Percentiles rank a stretch among this genome's conserved stretches.
Conservation (phyloP, 208 protist genomes). For the Wallacemonas sp. region DNA sequence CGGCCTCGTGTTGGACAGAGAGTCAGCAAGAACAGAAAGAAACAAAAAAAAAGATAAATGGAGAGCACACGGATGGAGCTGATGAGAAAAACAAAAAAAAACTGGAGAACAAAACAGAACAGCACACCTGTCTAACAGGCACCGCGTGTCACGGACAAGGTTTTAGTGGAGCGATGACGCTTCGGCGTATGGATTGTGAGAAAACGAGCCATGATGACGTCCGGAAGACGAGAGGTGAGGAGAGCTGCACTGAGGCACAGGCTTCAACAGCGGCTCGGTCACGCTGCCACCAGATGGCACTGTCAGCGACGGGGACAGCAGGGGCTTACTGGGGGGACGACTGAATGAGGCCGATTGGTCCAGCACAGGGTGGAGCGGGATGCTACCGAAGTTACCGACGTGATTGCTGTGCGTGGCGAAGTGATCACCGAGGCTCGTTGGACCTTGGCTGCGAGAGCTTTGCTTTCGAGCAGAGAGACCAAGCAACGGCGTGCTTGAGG, state of each 20-base stretch:
- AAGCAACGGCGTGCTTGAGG: background rate
- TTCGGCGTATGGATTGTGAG: conserved; percentile 79
- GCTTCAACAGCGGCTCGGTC: conserved; percentile 27
- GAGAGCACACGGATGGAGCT: background rate
- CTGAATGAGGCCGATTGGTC: conserved; percentile 7
- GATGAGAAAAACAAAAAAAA: background rate
- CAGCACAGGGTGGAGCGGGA: background rate
- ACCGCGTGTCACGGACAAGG: no score
- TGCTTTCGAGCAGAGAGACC: background rate
- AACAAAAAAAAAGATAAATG: conserved; percentile 14
- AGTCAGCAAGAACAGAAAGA: background rate
- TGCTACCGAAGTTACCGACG: background rate
- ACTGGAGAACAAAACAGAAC: background rate
- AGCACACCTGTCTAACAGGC: no score
- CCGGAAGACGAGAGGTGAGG: conserved; percentile 1
- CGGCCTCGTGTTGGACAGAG: no score
- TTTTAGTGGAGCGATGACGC: conserved; percentile 43
- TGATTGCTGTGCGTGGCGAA: background rate
- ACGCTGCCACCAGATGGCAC: background rate
- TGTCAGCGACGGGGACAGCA: background rate
- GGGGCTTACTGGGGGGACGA: background rate
- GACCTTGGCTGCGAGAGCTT: background rate
- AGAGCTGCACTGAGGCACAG: conserved; percentile 8
- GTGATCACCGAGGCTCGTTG: conserved; percentile 1
- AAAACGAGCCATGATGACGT: conserved; percentile 32